phyloP scores from a whole-genome alignment of 2,329 filamentous ascomycete genomes.

The Trichoderma sp. region DNA sequence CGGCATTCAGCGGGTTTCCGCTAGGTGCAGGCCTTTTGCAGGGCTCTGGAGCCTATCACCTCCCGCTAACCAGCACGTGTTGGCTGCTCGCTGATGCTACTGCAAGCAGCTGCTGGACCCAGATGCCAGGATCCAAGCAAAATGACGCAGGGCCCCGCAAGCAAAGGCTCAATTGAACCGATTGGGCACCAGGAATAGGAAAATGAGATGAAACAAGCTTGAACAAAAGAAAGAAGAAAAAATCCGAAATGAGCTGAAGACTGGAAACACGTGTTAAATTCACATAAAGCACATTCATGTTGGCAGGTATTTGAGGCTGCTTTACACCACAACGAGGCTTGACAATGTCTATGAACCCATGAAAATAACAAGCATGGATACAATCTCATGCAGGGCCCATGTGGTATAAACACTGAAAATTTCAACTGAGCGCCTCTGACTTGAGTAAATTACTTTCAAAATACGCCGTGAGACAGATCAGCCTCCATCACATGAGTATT shows the following conservation, averaged over 20 bases:
- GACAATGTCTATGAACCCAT: background rate
- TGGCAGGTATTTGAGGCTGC: background rate
- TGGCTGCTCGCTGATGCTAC: background rate
- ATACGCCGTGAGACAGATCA: too few species aligned
- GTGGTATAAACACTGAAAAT: too few species aligned
- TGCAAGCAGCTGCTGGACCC: background rate
- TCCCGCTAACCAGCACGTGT: background rate
- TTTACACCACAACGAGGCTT: background rate
- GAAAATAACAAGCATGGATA: too few species aligned
- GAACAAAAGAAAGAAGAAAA: background rate
- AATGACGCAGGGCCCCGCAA: slow-evolving; percentile 19
- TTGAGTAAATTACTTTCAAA: too few species aligned
- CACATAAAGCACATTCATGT: background rate
- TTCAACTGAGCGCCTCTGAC: too few species aligned
- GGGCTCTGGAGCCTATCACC: slow-evolving; percentile 4
- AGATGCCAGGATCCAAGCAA: background rate
- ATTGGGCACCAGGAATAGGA: background rate
- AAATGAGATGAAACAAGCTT: background rate
- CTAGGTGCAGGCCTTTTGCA: background rate
- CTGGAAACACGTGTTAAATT: background rate
- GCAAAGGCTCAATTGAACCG: background rate
- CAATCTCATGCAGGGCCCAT: too few species aligned
- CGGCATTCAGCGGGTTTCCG: background rate
- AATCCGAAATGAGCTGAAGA: background rate
- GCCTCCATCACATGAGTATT: too few species aligned